Conservation (phyloP, 257 asterid genomes). For the Cynanchum wilfordii region DNA sequence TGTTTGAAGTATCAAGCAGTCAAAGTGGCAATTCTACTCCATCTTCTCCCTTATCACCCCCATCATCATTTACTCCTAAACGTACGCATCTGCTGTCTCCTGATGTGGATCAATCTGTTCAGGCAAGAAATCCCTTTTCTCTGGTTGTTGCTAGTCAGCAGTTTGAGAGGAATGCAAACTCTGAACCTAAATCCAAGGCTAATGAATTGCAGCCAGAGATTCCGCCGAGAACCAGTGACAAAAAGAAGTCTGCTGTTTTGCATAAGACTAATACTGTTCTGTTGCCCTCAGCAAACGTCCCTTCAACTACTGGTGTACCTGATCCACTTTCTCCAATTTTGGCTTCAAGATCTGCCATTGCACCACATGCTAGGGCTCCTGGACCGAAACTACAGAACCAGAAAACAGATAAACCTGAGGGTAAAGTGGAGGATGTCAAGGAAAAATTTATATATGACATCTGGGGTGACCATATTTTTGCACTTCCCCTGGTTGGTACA, state of each 20-base stretch:
- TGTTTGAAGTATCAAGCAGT: conserved; percentile 77
- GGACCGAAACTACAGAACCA: conserved; percentile 43
- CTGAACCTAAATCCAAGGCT: conserved; percentile 25
- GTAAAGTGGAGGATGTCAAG: conserved; percentile 21
- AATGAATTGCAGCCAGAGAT: conserved; percentile 26
- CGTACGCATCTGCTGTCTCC: conserved; percentile 37
- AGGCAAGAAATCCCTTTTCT: conserved; percentile 28
- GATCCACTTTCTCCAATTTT: conserved; percentile 35
- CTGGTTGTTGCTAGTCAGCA: conserved; percentile 12
- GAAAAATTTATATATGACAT: conserved; percentile 67
- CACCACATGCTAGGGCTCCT: conserved; percentile 76
- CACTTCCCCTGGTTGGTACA: conserved; percentile 31
- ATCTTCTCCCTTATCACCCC: conserved; percentile 73
- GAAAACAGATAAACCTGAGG: conserved; percentile 31
- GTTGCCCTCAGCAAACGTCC: conserved; percentile 63
- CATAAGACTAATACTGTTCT: conserved; percentile 38
- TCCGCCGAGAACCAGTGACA: conserved; percentile 14
- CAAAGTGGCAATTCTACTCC: conserved; percentile 91
- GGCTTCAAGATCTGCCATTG: conserved; percentile 46
- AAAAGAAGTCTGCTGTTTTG: conserved; percentile 30
- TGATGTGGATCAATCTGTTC: conserved; percentile 31
- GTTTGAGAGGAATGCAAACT: conserved; percentile 24
- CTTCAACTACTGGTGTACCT: conserved; percentile 35
- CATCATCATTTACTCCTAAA: conserved; percentile 41
- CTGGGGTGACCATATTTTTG: conserved; percentile 89